phyloP scores from a whole-genome alignment of 331 rosid species.

The Quercus phellos region DNA sequence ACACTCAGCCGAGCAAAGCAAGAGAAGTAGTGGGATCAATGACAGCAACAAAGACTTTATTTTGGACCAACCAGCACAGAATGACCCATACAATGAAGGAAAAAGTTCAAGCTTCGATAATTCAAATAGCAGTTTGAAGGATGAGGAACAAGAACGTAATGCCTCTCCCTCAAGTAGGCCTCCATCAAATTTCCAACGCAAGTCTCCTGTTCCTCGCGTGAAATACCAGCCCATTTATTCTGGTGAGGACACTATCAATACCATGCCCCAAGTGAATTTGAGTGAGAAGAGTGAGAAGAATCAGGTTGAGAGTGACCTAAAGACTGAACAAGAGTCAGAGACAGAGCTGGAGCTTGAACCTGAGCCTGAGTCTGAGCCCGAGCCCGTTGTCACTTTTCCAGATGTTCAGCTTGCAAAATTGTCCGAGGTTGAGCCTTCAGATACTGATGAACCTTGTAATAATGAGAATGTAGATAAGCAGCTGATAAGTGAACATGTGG shows the following conservation, averaged over 20 bases:
- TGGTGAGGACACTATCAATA: constrained; percentile 26
- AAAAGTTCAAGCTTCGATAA: constrained; percentile 35
- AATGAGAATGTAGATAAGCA: constrained; percentile 31
- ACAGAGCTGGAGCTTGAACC: constrained; percentile 15
- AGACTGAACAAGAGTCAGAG: constrained; percentile 7
- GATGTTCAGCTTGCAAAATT: constrained; percentile 40
- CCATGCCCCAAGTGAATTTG: constrained; percentile 23
- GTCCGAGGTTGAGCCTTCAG: constrained; percentile 45
- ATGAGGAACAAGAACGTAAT: constrained; percentile 40
- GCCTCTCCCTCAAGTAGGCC: constrained; percentile 46
- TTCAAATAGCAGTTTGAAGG: constrained; percentile 38
- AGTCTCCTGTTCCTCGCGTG: constrained; percentile 72
- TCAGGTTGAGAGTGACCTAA: constrained; percentile 30
- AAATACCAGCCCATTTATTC: constrained; percentile 47
- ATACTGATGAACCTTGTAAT: constrained; percentile 29
- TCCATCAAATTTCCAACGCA: constrained; percentile 62
- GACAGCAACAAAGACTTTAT: constrained; percentile 31
- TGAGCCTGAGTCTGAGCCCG: constrained; percentile 27
- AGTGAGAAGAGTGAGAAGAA: constrained; percentile 26
- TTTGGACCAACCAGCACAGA: constrained; percentile 44
- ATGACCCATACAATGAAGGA: constrained; percentile 29
- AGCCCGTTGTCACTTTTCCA: constrained; percentile 34
- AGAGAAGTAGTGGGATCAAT: constrained; percentile 41
- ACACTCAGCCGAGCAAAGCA: constrained; percentile 68
- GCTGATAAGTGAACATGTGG: constrained; percentile 27